These are phyloP conservation scores for Spergularia bocconei DNA, from an alignment of 148 eudicot species.

Conservation along the genomic window DNA sequence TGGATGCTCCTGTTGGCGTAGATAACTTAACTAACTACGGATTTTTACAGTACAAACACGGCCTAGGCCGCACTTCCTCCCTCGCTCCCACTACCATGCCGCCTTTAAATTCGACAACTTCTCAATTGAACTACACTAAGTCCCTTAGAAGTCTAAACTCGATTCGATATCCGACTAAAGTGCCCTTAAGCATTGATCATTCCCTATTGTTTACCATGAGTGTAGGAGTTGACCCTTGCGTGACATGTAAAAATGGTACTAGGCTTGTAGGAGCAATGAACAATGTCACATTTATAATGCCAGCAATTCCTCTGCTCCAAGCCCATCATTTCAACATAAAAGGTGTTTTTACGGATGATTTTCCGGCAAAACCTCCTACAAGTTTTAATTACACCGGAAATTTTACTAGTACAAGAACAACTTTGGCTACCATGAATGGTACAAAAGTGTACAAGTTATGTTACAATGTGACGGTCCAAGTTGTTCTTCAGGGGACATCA, in stretches of 20 bases:
- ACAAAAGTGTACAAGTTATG: conserved; percentile 51
- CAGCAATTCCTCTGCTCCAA: conserved; percentile 57
- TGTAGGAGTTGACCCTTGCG: conserved; percentile 62
- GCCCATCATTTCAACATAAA: conserved; percentile 54
- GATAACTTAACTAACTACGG: conserved; percentile 56
- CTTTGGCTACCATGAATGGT: conserved; percentile 48
- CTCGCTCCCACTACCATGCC: conserved; percentile 46
- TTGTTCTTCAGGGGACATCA: conserved; percentile 59
- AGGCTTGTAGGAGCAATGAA: conserved; percentile 53
- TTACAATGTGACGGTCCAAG: conserved; percentile 59
- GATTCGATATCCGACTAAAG: conserved; percentile 42
- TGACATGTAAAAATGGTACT: conserved; percentile 54
- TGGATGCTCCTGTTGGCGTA: conserved; percentile 59
- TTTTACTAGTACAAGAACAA: conserved; percentile 11
- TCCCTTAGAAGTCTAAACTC: conserved; percentile 61
- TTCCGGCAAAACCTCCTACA: conserved; percentile 48
- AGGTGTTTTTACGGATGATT: conserved; percentile 68
- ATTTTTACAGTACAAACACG: conserved; percentile 36
- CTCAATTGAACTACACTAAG: conserved; percentile 32
- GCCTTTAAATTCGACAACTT: conserved; percentile 41
- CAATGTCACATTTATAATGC: conserved; percentile 68
- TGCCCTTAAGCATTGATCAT: conserved; percentile 52
- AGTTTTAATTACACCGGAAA: conserved; percentile 60
- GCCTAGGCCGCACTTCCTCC: conserved; percentile 18
- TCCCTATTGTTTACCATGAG: conserved; percentile 50